phyloP scores from a whole-genome alignment of 225 moss, liverwort and hornwort genomes.

The Bryoerythrophyllum caledonicum region DNA sequence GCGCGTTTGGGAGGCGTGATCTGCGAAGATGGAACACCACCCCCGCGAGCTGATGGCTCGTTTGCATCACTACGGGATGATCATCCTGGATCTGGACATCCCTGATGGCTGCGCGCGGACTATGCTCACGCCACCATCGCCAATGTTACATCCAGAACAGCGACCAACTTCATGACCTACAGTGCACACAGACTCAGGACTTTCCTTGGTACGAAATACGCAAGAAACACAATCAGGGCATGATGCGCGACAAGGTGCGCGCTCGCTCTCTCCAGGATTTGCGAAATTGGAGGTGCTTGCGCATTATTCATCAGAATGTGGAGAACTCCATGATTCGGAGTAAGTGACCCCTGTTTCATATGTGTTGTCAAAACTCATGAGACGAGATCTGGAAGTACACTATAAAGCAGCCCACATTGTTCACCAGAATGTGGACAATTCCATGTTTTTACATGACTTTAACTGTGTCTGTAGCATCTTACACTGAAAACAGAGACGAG shows the following conservation, averaged over 20 bases:
- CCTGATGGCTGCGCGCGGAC: neutral
- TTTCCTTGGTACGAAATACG: neutral
- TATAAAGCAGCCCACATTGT: neutral
- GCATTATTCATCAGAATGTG: neutral
- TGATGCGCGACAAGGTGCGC: neutral
- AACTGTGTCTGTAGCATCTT: too few relatives aligned
- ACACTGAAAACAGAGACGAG: neutral
- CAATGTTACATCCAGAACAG: neutral
- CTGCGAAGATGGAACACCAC: slow-evolving; percentile 18
- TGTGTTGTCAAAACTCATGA: neutral
- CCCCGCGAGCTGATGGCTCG: neutral
- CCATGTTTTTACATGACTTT: neutral
- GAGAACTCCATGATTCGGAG: neutral
- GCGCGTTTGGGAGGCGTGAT: slow-evolving; percentile 42
- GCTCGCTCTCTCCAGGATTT: neutral
- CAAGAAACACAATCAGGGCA: neutral
- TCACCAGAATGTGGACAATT: neutral
- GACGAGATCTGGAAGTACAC: neutral
- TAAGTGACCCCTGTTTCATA: neutral
- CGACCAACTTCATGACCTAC: neutral
- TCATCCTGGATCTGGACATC: slow-evolving; percentile 4
- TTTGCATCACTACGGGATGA: neutral
- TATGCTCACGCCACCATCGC: neutral
- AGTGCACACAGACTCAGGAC: neutral
- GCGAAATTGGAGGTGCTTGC: neutral